Base-by-base conservation (phyloP, 805 yeast genomes). In the Sporopachydermia quercuum region DNA sequence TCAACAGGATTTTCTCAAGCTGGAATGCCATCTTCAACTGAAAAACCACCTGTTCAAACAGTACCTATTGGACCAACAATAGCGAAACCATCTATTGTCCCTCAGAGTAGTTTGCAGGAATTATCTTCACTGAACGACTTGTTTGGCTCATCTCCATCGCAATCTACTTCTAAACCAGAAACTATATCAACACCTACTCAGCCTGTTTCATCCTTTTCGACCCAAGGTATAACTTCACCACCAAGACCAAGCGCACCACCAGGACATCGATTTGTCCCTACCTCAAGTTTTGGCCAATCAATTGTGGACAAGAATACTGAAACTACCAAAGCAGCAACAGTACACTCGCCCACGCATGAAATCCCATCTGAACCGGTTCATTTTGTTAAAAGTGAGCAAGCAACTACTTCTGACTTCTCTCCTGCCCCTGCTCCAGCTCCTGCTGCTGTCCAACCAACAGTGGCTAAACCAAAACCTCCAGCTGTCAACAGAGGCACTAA, bases 211-310 rank as follows among this genome's bases (percentile, higher is more conserved):
- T 18, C 36, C 45, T 37, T 45, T 47, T 42, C 3, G 43, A 50
- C 44, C 43, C 60, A 14, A 44, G 30, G 30, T 23, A 23, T n/a
- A n/a, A 23, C 30, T 23, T 8, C 30, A 8, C 13, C 30, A 23
- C 13, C 8, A 8, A n/a, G n/a, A 23, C 55, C 60, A 37, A 45
- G 61, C 6, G 49, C 58, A 18, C 48, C 60, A 17, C 48, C 60
- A 17, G 57, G 58, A 34, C 61, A 58, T 43, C 58, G 61, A 36
- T 89, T 87, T 60, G 79, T 73, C 40, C 96, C 96, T 27, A 68
- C 86, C 14, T 85, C 96, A 0, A 60, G 70, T 6, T 89, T 87
- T 64, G 97, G 97, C 19, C 94, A 81, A 59, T 69, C 70, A 27
- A 66, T 87, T 40, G 58, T 64, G 18, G 59, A 55, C 36, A 59